Conservation (phyloP, 2,329 filamentous ascomycete genomes). For the Trichoderma citrinoviride region DNA sequence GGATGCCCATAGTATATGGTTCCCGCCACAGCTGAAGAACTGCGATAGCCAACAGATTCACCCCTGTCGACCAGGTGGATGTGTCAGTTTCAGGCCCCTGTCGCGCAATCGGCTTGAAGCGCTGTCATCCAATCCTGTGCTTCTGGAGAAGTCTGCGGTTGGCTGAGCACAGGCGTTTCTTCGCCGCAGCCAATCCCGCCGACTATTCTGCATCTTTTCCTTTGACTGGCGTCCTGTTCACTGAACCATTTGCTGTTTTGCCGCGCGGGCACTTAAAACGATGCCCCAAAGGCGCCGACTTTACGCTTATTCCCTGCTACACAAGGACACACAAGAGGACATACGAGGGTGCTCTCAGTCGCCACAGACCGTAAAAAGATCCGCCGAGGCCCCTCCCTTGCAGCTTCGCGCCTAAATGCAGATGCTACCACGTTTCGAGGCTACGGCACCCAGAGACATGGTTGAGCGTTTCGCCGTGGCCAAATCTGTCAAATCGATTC, state of each 20-base stretch:
- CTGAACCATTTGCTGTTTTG: background rate
- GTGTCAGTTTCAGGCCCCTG: conserved; percentile 8
- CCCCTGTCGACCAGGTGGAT: background rate
- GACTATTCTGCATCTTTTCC: no score
- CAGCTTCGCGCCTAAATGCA: conserved; percentile 6
- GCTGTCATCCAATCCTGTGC: conserved; percentile 4
- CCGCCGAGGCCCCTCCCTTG: background rate
- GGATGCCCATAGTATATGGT: no score
- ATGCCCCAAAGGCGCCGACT: background rate
- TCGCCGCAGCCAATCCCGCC: background rate
- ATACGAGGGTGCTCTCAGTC: background rate
- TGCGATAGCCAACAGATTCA: background rate
- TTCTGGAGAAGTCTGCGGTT: background rate
- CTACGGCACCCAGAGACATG: background rate
- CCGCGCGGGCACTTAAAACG: conserved; percentile 13
- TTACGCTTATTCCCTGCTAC: background rate
- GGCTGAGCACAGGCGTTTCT: background rate
- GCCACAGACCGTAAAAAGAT: no score
- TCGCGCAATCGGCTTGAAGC: background rate
- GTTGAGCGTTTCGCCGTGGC: conserved; percentile 10
- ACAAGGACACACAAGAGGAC: background rate
- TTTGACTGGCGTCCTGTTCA: no score
- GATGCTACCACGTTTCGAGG: background rate
- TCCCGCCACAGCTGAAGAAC: no score
- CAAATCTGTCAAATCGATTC: background rate